Conservation (phyloP, 2,329 filamentous ascomycete species). For the Aspergillus viridinutans region DNA sequence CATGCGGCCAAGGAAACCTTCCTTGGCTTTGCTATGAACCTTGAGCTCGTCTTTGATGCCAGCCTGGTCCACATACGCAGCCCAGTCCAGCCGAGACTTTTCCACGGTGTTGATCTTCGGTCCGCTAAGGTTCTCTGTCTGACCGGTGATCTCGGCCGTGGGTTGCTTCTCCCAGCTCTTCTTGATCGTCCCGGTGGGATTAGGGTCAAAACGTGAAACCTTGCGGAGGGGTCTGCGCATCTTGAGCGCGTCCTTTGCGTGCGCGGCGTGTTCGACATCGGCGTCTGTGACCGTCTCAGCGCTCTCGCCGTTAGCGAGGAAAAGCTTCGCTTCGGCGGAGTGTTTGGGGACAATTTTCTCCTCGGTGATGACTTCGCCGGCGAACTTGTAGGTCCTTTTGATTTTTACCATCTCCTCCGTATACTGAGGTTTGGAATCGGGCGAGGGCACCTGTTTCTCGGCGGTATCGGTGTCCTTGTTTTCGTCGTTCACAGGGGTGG, state of each 20-base stretch:
- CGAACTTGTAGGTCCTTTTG: constrained; percentile 55
- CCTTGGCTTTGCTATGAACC: constrained; percentile 58
- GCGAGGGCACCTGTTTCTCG: constrained; percentile 10
- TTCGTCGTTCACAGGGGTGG: constrained; percentile 7
- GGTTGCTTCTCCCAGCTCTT: constrained; percentile 43
- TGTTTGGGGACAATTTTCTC: constrained; percentile 50
- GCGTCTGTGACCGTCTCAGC: constrained; percentile 28
- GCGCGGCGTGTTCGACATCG: constrained; percentile 18
- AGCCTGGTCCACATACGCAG: constrained; percentile 57
- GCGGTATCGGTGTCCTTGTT: constrained; percentile 13
- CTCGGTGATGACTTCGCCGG: constrained; percentile 52
- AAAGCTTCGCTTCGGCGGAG: constrained; percentile 54
- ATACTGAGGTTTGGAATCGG: constrained; percentile 10
- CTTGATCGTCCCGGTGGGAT: constrained; percentile 40
- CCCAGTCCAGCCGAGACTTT: constrained; percentile 64
- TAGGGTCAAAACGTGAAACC: constrained; percentile 45
- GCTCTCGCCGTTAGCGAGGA: constrained; percentile 42
- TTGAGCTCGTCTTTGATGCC: constrained; percentile 60
- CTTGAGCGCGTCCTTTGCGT: constrained; percentile 17
- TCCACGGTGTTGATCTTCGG: constrained; percentile 64
- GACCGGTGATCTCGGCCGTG: constrained; percentile 16
- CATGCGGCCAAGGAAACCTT: constrained; percentile 58
- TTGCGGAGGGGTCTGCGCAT: constrained; percentile 40
- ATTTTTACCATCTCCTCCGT: constrained; percentile 51
- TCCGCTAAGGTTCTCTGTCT: constrained; percentile 38